Base-by-base conservation (phyloP, 1,284 basidiomycete species). In the Rhodotorula sp. region DNA sequence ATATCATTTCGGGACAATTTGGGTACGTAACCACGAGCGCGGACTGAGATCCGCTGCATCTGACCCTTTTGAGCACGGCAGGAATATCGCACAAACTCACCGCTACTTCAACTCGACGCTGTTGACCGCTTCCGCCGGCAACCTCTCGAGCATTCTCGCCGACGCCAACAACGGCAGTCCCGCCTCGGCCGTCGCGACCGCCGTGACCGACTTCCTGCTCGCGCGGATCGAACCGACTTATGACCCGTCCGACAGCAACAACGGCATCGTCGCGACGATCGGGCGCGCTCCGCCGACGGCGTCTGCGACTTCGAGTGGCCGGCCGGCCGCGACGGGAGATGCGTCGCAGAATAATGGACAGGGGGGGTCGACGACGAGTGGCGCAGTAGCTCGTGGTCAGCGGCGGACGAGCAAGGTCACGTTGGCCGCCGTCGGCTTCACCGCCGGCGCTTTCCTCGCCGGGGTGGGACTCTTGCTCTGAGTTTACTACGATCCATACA, bases 231-330 rank as follows among this genome's bases (percentile, higher is more conserved):
- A n/a, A 4, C 62, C 69, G 6, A 43, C 31, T 5, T 63, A 59
- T n/a, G 21, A 60, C n/a, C 15, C 31, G 23, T 62, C 61, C 65
- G 56, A 61, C 20, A 58, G 52, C 26, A 23, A 21, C 23, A 65
- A 64, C n/a, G 70, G 70, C 46, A 64, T 70, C 51, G 72, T 73
- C 2, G 72, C 69, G 21, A 73, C 72, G 29, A 66, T 73, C 7
- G 66, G 66, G 3, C 63, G 59, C 16, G 68, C 57, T 4, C 49
- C 67, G 20, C 23, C 67, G 20, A 56, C 63, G 4, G 10, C 47
- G 43, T 61, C 71, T 20, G 34, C 65, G 7, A 26, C 62, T 18
- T 23, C n/a, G 10, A 49, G 14, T 5, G 31, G n/a, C 34, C 21
- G n/a, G 0, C 18, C 29, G 8, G 21, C 39, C 16, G 52, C 43